These are phyloP conservation scores for Populus trichocarpa DNA, from an alignment of 441 rosid genomes.

Conservation along the genomic window DNA sequence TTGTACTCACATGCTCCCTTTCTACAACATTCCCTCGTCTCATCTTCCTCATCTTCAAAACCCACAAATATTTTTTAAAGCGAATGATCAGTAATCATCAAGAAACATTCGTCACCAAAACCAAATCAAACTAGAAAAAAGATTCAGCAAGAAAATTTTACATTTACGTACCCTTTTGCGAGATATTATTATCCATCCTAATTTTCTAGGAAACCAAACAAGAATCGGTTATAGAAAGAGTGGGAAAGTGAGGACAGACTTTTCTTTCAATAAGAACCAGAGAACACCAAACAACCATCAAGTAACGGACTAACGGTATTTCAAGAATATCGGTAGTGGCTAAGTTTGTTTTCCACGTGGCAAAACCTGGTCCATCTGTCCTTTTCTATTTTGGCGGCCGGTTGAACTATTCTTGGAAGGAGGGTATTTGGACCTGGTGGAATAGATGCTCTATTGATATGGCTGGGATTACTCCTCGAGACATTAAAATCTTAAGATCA, in stretches of 20 bases:
- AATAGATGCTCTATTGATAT: too few relatives aligned
- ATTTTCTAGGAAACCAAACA: conserved; percentile 20
- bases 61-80: neutral
- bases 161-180: conserved; percentile 15
- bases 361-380: conserved; percentile 19
- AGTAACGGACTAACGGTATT: too few relatives aligned
- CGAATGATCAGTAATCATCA: neutral
- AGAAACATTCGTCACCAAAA: neutral
- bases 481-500: too few relatives aligned
- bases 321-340: neutral
- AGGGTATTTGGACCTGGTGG: neutral
- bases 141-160: neutral
- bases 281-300: neutral
- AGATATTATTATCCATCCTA: conserved; percentile 6
- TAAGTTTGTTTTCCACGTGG: conserved; percentile 26
- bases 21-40: conserved; percentile 34
- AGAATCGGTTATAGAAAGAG: neutral
- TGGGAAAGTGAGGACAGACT: neutral
- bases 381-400: too few relatives aligned
- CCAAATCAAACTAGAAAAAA: neutral
- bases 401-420: too few relatives aligned
- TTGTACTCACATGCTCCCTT: conserved; percentile 44
- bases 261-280: neutral
- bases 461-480: too few relatives aligned
- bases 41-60: conserved; percentile 26